phyloP scores from a whole-genome alignment of 345 rosid genomes.

The Brassica napus region Da-Ae NC_063440.1:27364501-27365000 shows the following conservation, averaged over 20 bases:
- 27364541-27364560: constrained; percentile 22
- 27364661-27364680: constrained; percentile 14
- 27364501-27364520: not conserved
- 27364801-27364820: not conserved
- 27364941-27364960: not conserved
- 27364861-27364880: constrained; percentile 4
- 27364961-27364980: not conserved
- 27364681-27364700: not conserved
- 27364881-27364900: constrained; percentile 9
- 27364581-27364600: constrained; percentile 17
- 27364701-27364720: not conserved
- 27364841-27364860: not conserved
- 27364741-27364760: constrained; percentile 13
- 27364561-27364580: constrained; percentile 6
- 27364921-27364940: not conserved
- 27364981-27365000: not conserved
- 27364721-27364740: not conserved
- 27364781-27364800: not conserved
- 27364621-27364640: constrained; percentile 35
- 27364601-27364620: not conserved
- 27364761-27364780: not conserved
- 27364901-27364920: not conserved
- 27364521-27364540: not conserved
- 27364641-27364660: constrained; percentile 23
- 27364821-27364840: not conserved